Evolutionary conservation across 345 rosid species (phyloP), one percentile per base, ranked within the genome.

Genomic region (Boechera retrofracta): DNA sequence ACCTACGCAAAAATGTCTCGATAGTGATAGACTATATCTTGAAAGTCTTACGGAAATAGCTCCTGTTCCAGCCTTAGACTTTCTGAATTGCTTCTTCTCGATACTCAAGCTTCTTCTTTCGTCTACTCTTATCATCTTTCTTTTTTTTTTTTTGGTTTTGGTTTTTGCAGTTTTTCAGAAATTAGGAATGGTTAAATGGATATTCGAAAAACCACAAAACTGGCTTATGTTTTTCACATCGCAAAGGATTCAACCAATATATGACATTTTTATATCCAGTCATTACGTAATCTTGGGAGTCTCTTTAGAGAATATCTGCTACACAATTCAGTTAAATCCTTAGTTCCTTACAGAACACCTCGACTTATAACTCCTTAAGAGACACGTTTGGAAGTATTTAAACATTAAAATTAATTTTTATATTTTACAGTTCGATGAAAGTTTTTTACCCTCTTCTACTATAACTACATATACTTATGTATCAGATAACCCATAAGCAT

Each of bases 141-240:
- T 57, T 0, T 5, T 59, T 59, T 5, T 21, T 21, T 21, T 21
- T 21, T 21, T 21, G 16, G 0, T 1, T 31, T 18, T 56, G 55
- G 59, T 47, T 59, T 71, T 71, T 71, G 75, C 67, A 71, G 67
- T 71, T 58, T 71, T 58, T 59, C 67, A 35, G 42, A 58, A 71
- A 5, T 47, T 71, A 71, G 39, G 74, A 70, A 56, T 42, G 32
- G 16, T 69, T 69, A 69, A 18, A 28, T 70, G 73, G 54, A 69
- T 69, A 69, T 28, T 33, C 7, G 10, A 54, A 15, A 53, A 69
- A 55, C 29, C 73, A 69, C 29, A 16, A 16, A 35, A 57, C 13
- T 57, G 74, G 65, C 56, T 57, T 44, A 31, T 70, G 33, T 70
- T 57, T 42, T 29, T 55, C 39, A 69, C 63, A 31, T 69, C 54